Evolutionary conservation across 2,329 filamentous ascomycete genomes (phyloP), one percentile per base, ranked within the genome.

Genomic region (Fusarium sp.): DNA sequence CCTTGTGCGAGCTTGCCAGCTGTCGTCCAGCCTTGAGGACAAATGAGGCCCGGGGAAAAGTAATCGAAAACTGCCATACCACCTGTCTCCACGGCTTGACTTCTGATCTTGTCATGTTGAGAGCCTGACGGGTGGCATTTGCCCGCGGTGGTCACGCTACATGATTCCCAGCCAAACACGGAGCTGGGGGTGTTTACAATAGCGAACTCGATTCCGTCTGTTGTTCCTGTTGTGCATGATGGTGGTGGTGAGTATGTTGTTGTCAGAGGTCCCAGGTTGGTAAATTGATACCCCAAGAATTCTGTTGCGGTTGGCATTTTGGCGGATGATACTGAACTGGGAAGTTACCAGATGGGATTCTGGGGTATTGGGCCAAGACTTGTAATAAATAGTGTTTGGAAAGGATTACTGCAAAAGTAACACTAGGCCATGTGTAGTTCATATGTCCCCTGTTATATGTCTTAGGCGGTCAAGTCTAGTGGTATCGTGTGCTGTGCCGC

Each of bases 261-360:
- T 19, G 75, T 78, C 12, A 79, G 46, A 2, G 76, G 76, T 5
- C 77, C 76, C 9, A 77, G 25, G 42, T 79, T 78, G 28, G 60
- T 69, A 43, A 78, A 39, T 8, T 57, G 54, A 4, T 43, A 46
- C 12, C 74, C 71, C 28, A 70, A 73, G 42, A 56, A 67, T 28
- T 69, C 28, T 1, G 72, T 77, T 1, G 41, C 25, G 0, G 73
- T 68, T 2, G 74, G 74, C 76, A 78, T 78, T 2, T 45, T 54
- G 28, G 10, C 16, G 7, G 16, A 37, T 37, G 18, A n/a, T 5
- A 37, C 18, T 37, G 11, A n/a, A 37, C 9, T n/a, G 16, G 18
- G 10, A 37, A 5, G 34, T 11, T 21, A 4, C 4, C 34, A n/a
- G 5, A 37, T n/a, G 1, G n/a, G 16, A 37, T 11, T 2, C 16